Percentiles rank a stretch among this genome's conserved stretches.
Conservation (phyloP, 1,139 yeast species). For the Sugiyamaella novakii region DNA sequence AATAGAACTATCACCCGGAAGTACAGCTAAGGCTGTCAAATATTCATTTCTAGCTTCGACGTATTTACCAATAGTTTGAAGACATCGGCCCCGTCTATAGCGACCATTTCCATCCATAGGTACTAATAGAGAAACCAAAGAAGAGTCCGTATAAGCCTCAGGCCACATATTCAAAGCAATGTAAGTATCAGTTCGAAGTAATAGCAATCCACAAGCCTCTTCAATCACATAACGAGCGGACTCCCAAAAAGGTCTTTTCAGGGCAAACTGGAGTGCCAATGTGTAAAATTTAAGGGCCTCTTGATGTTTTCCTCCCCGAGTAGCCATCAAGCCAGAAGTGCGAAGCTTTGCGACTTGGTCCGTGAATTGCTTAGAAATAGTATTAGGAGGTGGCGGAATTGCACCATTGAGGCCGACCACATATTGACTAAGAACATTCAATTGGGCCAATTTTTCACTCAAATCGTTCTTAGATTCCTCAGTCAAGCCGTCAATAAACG, state of each 20-base stretch:
- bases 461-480: constrained; percentile 44
- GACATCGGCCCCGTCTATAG: constrained; percentile 77
- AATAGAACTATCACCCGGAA: constrained; percentile 54
- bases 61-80: constrained; percentile 66
- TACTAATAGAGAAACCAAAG: constrained; percentile 68
- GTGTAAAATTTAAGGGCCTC: constrained; percentile 77
- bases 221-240: constrained; percentile 76
- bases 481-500: constrained; percentile 24
- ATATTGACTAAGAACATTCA: constrained; percentile 64
- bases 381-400: constrained; percentile 65
- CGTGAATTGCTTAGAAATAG: constrained; percentile 48
- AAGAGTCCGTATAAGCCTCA: constrained; percentile 81
- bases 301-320: constrained; percentile 60
- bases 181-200: constrained; percentile 82
- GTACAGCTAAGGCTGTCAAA: constrained; percentile 66
- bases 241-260: constrained; percentile 84
- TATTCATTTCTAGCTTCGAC: constrained; percentile 73
- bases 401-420: constrained; percentile 62
- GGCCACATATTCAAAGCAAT: constrained; percentile 64
- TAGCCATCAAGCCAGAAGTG: constrained; percentile 67
- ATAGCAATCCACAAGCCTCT: constrained; percentile 70
- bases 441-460: constrained; percentile 57
- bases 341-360: constrained; percentile 72
- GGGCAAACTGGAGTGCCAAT: constrained; percentile 79
- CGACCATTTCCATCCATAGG: constrained; percentile 72